Evolutionary conservation across 768 basidiomycete species (phyloP).

Genomic region (Cystobasidium onofrii): DNA sequence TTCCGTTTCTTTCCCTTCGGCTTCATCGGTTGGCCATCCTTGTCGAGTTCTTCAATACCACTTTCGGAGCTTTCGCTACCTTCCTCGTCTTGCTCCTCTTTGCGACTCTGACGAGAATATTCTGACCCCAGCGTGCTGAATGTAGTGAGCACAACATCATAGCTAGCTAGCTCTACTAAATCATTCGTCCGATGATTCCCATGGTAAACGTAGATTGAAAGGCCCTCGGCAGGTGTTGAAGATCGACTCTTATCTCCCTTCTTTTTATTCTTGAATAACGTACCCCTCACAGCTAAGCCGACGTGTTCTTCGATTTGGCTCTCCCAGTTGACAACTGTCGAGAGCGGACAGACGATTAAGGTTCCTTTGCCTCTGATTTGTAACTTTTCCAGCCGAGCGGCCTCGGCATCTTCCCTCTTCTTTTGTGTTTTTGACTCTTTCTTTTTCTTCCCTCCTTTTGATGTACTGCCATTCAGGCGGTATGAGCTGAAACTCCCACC

Average conservation of each 20-base stretch:
- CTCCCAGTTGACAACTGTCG: conserved; percentile 97
- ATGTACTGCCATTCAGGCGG: conserved; percentile 54
- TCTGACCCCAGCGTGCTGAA: conserved; percentile 93
- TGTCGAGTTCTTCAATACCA: conserved; percentile 62
- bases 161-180: conserved; percentile 76
- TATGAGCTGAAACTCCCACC: neutral
- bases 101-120: conserved; percentile 76
- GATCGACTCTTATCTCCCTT: conserved; percentile 40
- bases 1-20: conserved; percentile 59
- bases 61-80: conserved; percentile 51
- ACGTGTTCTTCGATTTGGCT: conserved; percentile 89
- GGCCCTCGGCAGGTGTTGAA: conserved; percentile 13
- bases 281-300: conserved; percentile 34
- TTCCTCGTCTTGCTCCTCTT: conserved; percentile 55
- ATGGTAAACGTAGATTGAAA: conserved; percentile 80
- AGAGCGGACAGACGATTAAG: conserved; percentile 90
- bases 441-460: conserved; percentile 49
- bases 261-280: conserved; percentile 35
- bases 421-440: conserved; percentile 62
- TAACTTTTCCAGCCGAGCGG: conserved; percentile 63
- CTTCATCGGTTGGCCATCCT: conserved; percentile 56
- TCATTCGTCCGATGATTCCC: conserved; percentile 80
- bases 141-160: conserved; percentile 95
- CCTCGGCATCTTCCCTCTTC: conserved; percentile 50
- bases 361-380: conserved; percentile 80